Percentiles rank a stretch among this genome's conserved stretches.
These are phyloP conservation scores for Ambrosia artemisiifolia DNA, from an alignment of 129 eudicot species.

Conservation along the genomic window DNA sequence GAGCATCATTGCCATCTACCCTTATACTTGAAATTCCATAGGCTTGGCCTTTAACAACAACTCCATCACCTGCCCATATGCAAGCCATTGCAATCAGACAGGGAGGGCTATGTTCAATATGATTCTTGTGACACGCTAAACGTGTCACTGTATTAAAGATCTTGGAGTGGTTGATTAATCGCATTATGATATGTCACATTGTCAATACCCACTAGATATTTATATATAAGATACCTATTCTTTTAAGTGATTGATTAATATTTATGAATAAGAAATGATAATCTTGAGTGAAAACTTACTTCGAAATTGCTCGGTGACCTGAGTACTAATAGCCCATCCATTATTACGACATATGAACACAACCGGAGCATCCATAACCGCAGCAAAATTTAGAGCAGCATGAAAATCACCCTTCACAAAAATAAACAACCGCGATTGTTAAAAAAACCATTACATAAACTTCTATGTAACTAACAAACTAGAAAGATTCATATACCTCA, in stretches of 20 bases:
- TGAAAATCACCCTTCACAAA: slow-evolving; percentile 84
- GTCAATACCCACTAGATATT: too few species aligned
- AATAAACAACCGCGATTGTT: not conserved
- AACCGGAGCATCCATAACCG: slow-evolving; percentile 84
- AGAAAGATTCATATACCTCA: slow-evolving; percentile 44
- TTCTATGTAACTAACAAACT: too few species aligned
- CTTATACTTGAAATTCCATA: slow-evolving; percentile 75
- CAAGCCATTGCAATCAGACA: too few species aligned
- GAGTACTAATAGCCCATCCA: slow-evolving; percentile 97
- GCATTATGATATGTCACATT: too few species aligned
- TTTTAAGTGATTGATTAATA: not conserved
- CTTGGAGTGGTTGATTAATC: too few species aligned
- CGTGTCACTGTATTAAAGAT: too few species aligned
- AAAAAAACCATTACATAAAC: not conserved
- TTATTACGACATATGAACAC: slow-evolving; percentile 82
- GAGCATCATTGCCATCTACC: slow-evolving; percentile 79
- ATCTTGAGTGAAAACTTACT: slow-evolving; percentile 37
- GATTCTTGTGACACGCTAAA: too few species aligned
- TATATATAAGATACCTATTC: too few species aligned
- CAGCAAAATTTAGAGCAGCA: slow-evolving; percentile 82
- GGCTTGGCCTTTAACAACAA: slow-evolving; percentile 71
- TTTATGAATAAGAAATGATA: not conserved
- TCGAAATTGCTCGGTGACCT: slow-evolving; percentile 68
- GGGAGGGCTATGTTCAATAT: too few species aligned
- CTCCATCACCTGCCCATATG: slow-evolving; percentile 57